A percentile compares a stretch with the other conserved stretches of the same genome.
These are phyloP conservation scores for Ogataea haglerorum DNA, from an alignment of 805 yeast species.

Conservation along the genomic window DNA sequence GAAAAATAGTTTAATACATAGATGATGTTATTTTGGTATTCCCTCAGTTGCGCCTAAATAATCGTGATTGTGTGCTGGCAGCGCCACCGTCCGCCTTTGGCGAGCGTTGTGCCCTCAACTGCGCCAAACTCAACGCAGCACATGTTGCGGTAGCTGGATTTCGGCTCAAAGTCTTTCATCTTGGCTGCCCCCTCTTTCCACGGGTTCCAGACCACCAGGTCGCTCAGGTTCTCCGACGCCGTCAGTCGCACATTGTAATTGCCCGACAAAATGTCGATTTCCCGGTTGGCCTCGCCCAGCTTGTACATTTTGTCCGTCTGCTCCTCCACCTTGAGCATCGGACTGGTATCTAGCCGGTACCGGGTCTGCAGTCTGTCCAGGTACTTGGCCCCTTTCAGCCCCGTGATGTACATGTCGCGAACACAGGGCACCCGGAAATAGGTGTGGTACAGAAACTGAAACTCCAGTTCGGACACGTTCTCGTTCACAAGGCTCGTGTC, in stretches of 20 bases:
- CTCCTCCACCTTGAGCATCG: conserved; percentile 15
- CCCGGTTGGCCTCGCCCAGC: neutral
- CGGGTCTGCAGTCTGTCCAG: conserved; percentile 14
- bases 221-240: conserved; percentile 11
- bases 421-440: conserved; percentile 19
- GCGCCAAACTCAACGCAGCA: conserved; percentile 23
- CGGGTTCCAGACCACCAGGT: conserved; percentile 24
- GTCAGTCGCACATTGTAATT: conserved; percentile 13
- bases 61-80: conserved; percentile 14
- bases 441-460: conserved; percentile 21
- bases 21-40: neutral
- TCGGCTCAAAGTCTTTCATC: conserved; percentile 21
- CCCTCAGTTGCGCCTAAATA: neutral
- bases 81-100: conserved; percentile 13
- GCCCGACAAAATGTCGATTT: conserved; percentile 17
- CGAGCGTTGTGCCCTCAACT: conserved; percentile 11
- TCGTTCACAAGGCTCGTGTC: conserved; percentile 10
- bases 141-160: conserved; percentile 16
- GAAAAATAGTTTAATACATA: conserved; percentile 5
- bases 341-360: conserved; percentile 4
- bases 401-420: conserved; percentile 20
- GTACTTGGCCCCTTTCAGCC: conserved; percentile 14
- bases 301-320: conserved; percentile 16
- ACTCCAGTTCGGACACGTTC: conserved; percentile 15
- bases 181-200: conserved; percentile 16